These are phyloP conservation scores for Hypocreales sp. DNA, from an alignment of 2,329 filamentous ascomycete species.

Conservation along the genomic window DNA sequence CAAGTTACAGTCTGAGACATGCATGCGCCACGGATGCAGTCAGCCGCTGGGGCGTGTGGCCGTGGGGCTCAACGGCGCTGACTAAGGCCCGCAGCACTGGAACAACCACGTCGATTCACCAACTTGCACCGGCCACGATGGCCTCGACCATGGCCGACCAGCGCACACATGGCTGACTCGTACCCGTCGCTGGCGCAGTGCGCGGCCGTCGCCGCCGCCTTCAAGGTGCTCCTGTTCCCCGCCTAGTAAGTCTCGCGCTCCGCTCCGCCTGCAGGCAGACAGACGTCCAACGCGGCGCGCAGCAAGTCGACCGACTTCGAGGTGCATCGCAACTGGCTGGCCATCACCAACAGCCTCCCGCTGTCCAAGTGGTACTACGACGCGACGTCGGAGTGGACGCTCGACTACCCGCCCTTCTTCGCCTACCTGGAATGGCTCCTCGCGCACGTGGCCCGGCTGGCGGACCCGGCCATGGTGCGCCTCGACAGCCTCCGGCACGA, in stretches of 20 bases:
- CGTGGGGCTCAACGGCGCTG: too few species aligned
- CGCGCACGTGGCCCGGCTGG: constrained; percentile 62
- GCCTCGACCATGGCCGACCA: constrained; percentile 4
- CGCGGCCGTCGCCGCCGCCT: constrained; percentile 68
- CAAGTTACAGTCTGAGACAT: too few species aligned
- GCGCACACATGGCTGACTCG: constrained; percentile 64
- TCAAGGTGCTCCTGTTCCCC: constrained; percentile 86
- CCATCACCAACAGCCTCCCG: constrained; percentile 81
- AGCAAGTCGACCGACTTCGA: constrained; percentile 99
- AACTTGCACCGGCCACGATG: too few species aligned
- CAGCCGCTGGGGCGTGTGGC: too few species aligned
- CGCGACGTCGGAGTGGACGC: constrained; percentile 96
- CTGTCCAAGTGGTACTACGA: constrained; percentile 90
- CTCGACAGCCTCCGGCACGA: constrained; percentile 72
- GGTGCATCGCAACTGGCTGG: constrained; percentile 97
- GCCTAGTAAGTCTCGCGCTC: constrained; percentile 61
- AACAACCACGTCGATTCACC: too few species aligned
- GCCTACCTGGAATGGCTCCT: constrained; percentile 92
- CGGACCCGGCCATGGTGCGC: constrained; percentile 69
- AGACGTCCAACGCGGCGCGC: constrained; percentile 3
- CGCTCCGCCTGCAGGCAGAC: neutral
- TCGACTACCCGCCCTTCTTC: constrained; percentile 97
- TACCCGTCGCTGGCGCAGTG: constrained; percentile 84
- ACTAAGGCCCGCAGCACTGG: too few species aligned
- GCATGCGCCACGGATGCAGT: too few species aligned